Percentiles rank a stretch among this genome's conserved stretches.
Conservation (phyloP, 805 yeast genomes). For the Ogataea angusta region DNA sequence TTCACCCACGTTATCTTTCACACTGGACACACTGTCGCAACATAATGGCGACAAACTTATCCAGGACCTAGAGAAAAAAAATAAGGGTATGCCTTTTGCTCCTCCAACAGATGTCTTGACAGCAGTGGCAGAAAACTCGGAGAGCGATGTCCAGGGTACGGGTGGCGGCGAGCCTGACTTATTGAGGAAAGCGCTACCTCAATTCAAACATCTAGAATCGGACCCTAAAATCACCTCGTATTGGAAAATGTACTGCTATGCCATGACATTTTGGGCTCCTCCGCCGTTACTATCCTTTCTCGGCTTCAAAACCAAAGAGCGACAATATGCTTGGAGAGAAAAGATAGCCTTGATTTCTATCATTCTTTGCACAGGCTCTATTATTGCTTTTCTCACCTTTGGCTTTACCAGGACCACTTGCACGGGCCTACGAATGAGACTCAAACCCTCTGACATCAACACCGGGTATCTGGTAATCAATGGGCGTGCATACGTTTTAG, state of each 20-base stretch:
- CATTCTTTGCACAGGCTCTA: constrained; percentile 67
- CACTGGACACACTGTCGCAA: neutral
- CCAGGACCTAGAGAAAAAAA: neutral
- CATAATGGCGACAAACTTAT: neutral
- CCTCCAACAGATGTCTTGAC: too few relatives aligned
- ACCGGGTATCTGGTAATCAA: constrained; percentile 67
- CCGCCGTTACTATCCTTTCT: constrained; percentile 62
- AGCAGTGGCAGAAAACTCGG: too few relatives aligned
- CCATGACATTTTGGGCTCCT: constrained; percentile 91
- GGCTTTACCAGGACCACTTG: constrained; percentile 89
- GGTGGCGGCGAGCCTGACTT: neutral
- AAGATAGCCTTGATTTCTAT: constrained; percentile 81
- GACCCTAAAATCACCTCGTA: constrained; percentile 32
- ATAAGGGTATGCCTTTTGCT: too few relatives aligned
- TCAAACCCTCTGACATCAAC: constrained; percentile 58
- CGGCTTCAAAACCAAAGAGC: constrained; percentile 75
- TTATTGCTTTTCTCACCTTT: constrained; percentile 84
- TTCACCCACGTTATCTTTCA: neutral
- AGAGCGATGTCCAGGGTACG: neutral
- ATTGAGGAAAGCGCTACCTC: neutral
- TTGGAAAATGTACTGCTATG: constrained; percentile 83
- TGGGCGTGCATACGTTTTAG: constrained; percentile 75
- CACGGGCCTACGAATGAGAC: constrained; percentile 41
- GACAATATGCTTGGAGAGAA: constrained; percentile 97
- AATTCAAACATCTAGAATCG: neutral